Percentiles rank a stretch among this genome's conserved stretches.
Evolutionary conservation across 2,329 filamentous ascomycete species (phyloP).

Genomic region (Malbranchea cinnamomea): DNA sequence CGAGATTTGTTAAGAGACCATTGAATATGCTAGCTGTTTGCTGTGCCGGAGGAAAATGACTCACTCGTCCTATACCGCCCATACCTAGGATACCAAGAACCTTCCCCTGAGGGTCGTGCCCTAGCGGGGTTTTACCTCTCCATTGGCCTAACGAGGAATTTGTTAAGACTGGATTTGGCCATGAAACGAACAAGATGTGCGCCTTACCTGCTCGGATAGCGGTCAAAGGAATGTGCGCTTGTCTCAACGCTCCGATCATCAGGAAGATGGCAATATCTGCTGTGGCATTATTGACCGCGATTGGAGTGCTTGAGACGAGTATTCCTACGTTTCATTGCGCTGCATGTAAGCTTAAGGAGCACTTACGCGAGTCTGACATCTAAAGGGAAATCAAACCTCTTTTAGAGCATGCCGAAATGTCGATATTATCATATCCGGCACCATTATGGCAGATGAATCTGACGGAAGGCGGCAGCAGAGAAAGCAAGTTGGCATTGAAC

Average conservation of each 20-base stretch:
- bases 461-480: conserved; percentile 29
- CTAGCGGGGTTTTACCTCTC: conserved; percentile 27
- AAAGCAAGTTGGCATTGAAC: conserved; percentile 34
- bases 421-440: conserved; percentile 47
- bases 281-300: conserved; percentile 33
- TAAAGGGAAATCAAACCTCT: too few relatives aligned
- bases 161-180: neutral
- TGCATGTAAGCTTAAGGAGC: too few relatives aligned
- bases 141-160: conserved; percentile 19
- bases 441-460: conserved; percentile 40
- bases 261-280: conserved; percentile 34
- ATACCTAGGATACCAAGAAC: conserved; percentile 33
- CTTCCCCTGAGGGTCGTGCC: conserved; percentile 32
- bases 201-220: conserved; percentile 26
- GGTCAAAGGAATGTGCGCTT: conserved; percentile 27
- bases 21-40: neutral
- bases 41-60: conserved; percentile 8
- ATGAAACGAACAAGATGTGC: neutral
- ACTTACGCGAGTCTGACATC: too few relatives aligned
- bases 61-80: conserved; percentile 33
- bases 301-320: conserved; percentile 30
- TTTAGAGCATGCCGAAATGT: conserved; percentile 37
- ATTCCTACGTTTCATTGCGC: conserved; percentile 17
- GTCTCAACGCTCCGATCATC: conserved; percentile 32
- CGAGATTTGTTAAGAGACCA: conserved; percentile 1